Evolutionary conservation across 2,329 filamentous ascomycete species (phyloP), one percentile per base, ranked within the genome.

Genomic region (Chalaropsis thielavioides): DNA sequence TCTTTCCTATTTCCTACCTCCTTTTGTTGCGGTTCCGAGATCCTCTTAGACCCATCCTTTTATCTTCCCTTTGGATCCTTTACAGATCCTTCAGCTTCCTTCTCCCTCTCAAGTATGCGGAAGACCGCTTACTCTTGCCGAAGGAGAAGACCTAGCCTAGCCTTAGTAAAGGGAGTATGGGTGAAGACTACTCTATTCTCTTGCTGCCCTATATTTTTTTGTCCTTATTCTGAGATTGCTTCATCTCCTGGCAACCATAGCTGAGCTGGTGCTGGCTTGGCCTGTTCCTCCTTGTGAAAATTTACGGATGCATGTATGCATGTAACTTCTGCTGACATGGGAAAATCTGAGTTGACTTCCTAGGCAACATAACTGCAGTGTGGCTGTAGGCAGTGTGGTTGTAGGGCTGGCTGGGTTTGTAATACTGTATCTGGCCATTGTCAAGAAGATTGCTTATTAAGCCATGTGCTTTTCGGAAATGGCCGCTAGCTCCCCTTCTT

Each of bases 51-150:
- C 31, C 17, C 54, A 58, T 58, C 54, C 54, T 58, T 38, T 58
- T 58, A 58, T 58, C 54, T 58, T 58, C 27, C 27, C 54, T 58
- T 58, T 17, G 10, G 24, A 58, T 58, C 54, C 54, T 58, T 58
- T 10, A 38, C 7, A 10, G 38, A 46, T 46, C 43, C 43, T 46
- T 2, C 15, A 46, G 43, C 43, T 19, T 38, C 54, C 54, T 51
- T 17, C n/a, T 38, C 54, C 10, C n/a, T 22, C 27, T n/a, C 17
- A 58, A 35, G n/a, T 19, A 5, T 15, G 54, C 54, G 54, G 27
- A 58, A 38, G 54, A 4, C 54, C 54, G 54, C 54, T 58, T 58
- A 27, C 15, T 38, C 27, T 38, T 58, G 54, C 54, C 54, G 54
- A 58, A 58, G 54, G 54, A 27, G 17, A 58, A n/a, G 17, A 1